These are phyloP conservation scores for Aristolochia fimbriata DNA, from an alignment of 164 flowering plant species.

Conservation along the genomic window DNA sequence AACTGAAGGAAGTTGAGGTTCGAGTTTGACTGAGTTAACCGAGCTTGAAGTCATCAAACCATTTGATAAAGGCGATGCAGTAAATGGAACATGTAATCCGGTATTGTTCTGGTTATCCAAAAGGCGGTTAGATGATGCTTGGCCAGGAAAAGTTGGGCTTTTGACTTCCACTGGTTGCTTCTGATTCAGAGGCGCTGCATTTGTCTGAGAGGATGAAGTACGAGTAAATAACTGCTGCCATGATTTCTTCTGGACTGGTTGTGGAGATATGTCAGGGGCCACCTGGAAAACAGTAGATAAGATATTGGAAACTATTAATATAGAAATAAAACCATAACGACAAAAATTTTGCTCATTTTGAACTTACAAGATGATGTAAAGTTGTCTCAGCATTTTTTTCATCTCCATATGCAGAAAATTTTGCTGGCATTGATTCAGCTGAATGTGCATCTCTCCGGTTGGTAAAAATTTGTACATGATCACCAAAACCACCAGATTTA, in stretches of 20 bases:
- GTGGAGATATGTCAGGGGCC: slow-evolving; percentile 31
- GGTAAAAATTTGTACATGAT: slow-evolving; percentile 20
- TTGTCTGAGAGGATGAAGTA: slow-evolving; percentile 34
- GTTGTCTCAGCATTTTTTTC: slow-evolving; percentile 26
- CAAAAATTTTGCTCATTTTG: not conserved
- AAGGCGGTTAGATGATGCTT: slow-evolving; percentile 26
- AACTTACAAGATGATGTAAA: slow-evolving; percentile 50
- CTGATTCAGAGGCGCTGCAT: slow-evolving; percentile 11
- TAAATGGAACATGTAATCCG: slow-evolving; percentile 52
- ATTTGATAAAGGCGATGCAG: slow-evolving; percentile 32
- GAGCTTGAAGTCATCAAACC: slow-evolving; percentile 26
- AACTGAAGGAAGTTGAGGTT: slow-evolving; percentile 30
- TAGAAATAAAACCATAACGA: not conserved
- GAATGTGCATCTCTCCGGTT: slow-evolving; percentile 37
- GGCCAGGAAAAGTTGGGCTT: slow-evolving; percentile 23
- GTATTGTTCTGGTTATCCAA: slow-evolving; percentile 51
- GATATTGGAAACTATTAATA: not conserved
- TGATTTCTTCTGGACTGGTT: slow-evolving; percentile 50
- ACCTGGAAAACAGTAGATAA: slow-evolving; percentile 25
- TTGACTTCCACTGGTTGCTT: slow-evolving; percentile 8
- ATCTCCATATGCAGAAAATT: slow-evolving; percentile 31
- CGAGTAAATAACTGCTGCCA: slow-evolving; percentile 93
- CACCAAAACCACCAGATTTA: slow-evolving; percentile 6
- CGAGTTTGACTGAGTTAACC: slow-evolving; percentile 35
- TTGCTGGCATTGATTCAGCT: slow-evolving; percentile 33